These are phyloP conservation scores for Debaryomyces nepalensis DNA, from an alignment of 1,139 yeast species.

Conservation along the genomic window DNA sequence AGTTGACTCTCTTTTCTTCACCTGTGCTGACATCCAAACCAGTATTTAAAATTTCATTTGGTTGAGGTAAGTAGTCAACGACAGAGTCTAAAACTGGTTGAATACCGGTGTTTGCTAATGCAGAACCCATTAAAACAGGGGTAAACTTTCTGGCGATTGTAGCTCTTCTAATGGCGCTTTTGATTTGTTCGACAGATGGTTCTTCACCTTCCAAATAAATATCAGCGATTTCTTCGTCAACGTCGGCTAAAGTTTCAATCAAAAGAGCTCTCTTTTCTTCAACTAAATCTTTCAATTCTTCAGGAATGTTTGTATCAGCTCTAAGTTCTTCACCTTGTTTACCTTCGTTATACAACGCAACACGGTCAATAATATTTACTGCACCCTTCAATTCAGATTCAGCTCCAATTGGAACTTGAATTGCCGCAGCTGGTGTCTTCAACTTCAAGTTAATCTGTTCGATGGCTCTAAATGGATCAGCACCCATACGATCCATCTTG, in stretches of 20 bases:
- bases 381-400: constrained; percentile 86
- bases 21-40: constrained; percentile 72
- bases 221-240: constrained; percentile 96
- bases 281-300: constrained; percentile 70
- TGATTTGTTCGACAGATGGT: constrained; percentile 82
- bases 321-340: constrained; percentile 80
- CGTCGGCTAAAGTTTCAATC: constrained; percentile 95
- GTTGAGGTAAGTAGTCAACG: constrained; percentile 93
- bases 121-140: constrained; percentile 99
- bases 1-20: constrained; percentile 65
- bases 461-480: constrained; percentile 93
- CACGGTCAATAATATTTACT: constrained; percentile 87
- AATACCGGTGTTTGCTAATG: constrained; percentile 92
- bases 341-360: constrained; percentile 89
- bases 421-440: constrained; percentile 94
- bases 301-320: constrained; percentile 70
- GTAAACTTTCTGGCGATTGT: constrained; percentile 97
- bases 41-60: constrained; percentile 87
- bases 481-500: constrained; percentile 99
- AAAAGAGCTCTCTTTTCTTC: constrained; percentile 82
- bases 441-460: constrained; percentile 87
- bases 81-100: constrained; percentile 96
- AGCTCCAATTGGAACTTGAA: constrained; percentile 96
- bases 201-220: constrained; percentile 86
- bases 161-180: constrained; percentile 88